These are phyloP conservation scores for Sporothrix inflata DNA, from an alignment of 2,329 filamentous ascomycete species.

Conservation along the genomic window DNA sequence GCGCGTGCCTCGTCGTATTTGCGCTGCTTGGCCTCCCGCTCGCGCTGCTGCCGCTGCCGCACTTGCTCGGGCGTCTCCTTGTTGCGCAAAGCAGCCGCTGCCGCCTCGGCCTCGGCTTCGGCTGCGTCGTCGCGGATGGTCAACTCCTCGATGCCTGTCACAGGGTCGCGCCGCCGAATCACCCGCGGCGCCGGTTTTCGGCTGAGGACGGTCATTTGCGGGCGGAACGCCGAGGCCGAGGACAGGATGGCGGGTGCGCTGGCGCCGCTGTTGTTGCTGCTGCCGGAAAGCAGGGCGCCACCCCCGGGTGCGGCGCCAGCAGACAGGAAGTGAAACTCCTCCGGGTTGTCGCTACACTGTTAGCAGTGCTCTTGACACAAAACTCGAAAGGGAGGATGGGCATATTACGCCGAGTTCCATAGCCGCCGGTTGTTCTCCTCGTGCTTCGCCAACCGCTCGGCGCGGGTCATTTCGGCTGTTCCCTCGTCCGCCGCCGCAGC, in stretches of 20 bases:
- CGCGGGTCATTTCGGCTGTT: slow-evolving; percentile 61
- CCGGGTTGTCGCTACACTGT: slow-evolving; percentile 66
- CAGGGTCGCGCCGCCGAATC: slow-evolving; percentile 61
- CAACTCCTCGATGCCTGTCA: slow-evolving; percentile 51
- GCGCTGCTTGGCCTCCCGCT: slow-evolving; percentile 86
- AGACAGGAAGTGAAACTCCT: slow-evolving; percentile 74
- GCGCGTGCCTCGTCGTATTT: slow-evolving; percentile 88
- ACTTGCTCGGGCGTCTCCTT: slow-evolving; percentile 76
- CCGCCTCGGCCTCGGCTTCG: slow-evolving; percentile 70
- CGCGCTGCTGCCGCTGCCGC: slow-evolving; percentile 73
- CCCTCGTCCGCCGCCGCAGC: slow-evolving; percentile 34
- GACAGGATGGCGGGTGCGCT: slow-evolving; percentile 55
- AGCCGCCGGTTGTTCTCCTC: slow-evolving; percentile 80
- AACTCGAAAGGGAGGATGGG: no score
- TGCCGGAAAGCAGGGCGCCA: background rate
- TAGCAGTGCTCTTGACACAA: background rate
- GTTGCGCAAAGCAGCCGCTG: slow-evolving; percentile 67
- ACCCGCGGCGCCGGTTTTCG: slow-evolving; percentile 71
- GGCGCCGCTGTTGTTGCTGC: slow-evolving; percentile 16
- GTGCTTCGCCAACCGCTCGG: slow-evolving; percentile 79
- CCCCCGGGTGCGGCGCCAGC: slow-evolving; percentile 3
- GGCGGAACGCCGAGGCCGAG: slow-evolving; percentile 71
- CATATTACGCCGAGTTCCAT: slow-evolving; percentile 87
- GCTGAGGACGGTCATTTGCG: slow-evolving; percentile 80
- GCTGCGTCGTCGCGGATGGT: slow-evolving; percentile 58